Evolutionary conservation across 768 basidiomycete species (phyloP).

Genomic region (Austroboletus festivus): DNA sequence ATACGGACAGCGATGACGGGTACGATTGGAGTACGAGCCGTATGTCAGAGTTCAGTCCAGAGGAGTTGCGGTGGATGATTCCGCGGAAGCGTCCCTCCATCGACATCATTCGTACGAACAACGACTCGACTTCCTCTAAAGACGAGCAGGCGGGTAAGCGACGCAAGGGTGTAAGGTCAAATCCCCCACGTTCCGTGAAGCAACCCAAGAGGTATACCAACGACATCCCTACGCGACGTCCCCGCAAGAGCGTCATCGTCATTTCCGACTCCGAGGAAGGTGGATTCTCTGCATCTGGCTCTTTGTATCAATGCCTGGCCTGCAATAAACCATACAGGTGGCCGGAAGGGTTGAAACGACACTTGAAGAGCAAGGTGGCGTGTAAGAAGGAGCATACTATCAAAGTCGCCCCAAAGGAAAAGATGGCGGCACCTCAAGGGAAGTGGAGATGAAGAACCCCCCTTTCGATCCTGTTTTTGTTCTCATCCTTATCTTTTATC

Average conservation of each 20-base stretch:
- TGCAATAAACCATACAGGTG: slow-evolving; percentile 30
- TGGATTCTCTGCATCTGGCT: too few relatives aligned
- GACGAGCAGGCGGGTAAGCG: too few relatives aligned
- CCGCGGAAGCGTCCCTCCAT: slow-evolving; percentile 24
- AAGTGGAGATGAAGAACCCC: too few relatives aligned
- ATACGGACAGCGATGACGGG: slow-evolving; percentile 12
- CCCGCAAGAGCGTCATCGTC: slow-evolving; percentile 29
- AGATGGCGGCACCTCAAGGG: too few relatives aligned
- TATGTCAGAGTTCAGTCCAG: slow-evolving; percentile 8
- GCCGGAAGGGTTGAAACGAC: slow-evolving; percentile 32
- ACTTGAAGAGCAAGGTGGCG: slow-evolving; percentile 26
- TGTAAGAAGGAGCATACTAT: slow-evolving; percentile 25
- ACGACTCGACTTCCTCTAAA: too few relatives aligned
- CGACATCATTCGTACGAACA: slow-evolving; percentile 1
- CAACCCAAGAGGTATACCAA: too few relatives aligned
- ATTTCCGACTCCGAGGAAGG: slow-evolving; percentile 30
- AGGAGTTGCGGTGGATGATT: slow-evolving; percentile 15
- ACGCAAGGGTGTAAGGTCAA: too few relatives aligned
- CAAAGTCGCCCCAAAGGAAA: too few relatives aligned
- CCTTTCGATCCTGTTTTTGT: too few relatives aligned
- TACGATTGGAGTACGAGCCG: slow-evolving; percentile 10
- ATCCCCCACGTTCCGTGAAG: too few relatives aligned
- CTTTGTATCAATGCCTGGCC: slow-evolving; percentile 20
- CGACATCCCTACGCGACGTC: too few relatives aligned
- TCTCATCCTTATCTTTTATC: too few relatives aligned